Evolutionary conservation across 2,329 filamentous ascomycete genomes (phyloP), one percentile per base, ranked within the genome.

Genomic region (Akanthomyces lecanii): DNA sequence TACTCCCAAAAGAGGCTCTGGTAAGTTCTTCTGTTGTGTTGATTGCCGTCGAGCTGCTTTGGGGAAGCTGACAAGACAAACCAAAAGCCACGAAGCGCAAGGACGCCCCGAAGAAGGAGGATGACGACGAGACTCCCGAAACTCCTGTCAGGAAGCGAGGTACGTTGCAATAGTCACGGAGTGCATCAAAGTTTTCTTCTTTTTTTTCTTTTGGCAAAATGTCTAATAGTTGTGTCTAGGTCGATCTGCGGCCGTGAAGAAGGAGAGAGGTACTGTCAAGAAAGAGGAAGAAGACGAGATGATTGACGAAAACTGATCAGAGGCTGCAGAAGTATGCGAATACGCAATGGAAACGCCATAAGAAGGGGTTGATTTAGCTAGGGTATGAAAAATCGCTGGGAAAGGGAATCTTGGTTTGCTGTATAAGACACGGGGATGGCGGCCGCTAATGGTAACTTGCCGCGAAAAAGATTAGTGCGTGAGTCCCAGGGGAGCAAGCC

Each of bases 1-100:
- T 0, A 70, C 68, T 0, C 61, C 48, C 0, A 73, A 69, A 61
- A 73, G 70, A 61, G 38, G 65, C 6, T 6, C 18, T 4, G 23
- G 60, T 62, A 45, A 8, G 59, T n/a, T n/a, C 2, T 4, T 47
- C 2, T 5, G 10, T 4, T 51, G 2, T 4, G 11, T 23, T 47
- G 25, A 21, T 18, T 44, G 10, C 40, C n/a, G 18, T 36, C 23
- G 10, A 23, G 1, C 21, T 12, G 4, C 10, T 11, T 36, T 36
- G 4, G 7, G 7, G 14, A 45, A 42, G n/a, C 59, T 61, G 40
- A 61, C 12, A 28, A 18, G 30, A 12, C 5, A 12, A 14, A 59
- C 21, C 33, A 11, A 23, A 54, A 64, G 38, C 14, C 51, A 40
- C 57, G 14, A 70, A 71, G 51, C 42, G 60, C 33, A 70, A 71